Evolutionary conservation across 306 rosid genomes (phyloP).

Genomic region (Mimosa pudica): DNA sequence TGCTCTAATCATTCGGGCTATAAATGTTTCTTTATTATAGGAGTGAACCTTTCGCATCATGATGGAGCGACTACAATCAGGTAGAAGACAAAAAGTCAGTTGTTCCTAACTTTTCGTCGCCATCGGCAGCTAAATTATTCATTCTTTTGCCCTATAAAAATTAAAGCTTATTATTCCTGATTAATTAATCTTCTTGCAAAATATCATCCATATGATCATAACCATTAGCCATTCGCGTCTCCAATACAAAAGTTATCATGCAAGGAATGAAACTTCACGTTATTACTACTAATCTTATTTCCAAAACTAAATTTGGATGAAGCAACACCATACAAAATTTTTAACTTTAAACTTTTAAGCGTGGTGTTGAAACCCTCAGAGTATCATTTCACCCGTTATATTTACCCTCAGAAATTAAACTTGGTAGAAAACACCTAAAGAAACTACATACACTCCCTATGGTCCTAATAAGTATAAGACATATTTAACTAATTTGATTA

Average conservation of each 20-base stretch:
- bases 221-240: not conserved
- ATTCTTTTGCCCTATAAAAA: not conserved
- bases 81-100: not conserved
- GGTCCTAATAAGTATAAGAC: too few species aligned
- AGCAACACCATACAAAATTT: too few species aligned
- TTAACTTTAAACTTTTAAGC: too few species aligned
- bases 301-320: too few species aligned
- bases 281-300: too few species aligned
- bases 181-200: too few species aligned
- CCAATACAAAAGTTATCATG: not conserved
- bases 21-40: not conserved
- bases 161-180: not conserved
- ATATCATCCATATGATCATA: not conserved
- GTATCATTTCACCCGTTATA: too few species aligned
- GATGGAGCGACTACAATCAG: not conserved
- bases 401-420: too few species aligned
- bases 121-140: not conserved
- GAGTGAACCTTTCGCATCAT: not conserved
- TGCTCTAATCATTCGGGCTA: not conserved
- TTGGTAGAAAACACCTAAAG: too few species aligned
- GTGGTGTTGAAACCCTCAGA: too few species aligned
- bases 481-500: too few species aligned
- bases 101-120: not conserved
- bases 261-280: not conserved
- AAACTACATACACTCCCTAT: too few species aligned